Conservation (phyloP, 1,139 yeast species). For the Suhomyces guaymorum region DNA sequence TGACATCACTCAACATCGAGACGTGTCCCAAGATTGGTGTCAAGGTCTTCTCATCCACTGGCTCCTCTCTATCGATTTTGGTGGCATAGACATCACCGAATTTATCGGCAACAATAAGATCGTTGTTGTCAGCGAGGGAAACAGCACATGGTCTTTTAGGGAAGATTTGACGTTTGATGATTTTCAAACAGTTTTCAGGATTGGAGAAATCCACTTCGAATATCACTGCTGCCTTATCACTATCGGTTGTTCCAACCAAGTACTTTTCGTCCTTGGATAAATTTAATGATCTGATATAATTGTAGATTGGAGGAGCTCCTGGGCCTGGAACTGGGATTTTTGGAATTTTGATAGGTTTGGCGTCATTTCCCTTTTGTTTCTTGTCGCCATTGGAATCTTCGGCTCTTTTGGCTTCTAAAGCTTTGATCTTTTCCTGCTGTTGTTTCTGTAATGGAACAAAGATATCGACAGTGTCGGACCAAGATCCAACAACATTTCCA, state of each 20-base stretch:
- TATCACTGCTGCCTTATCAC: constrained; percentile 77
- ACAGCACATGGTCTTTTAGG: constrained; percentile 91
- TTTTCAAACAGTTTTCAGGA: constrained; percentile 40
- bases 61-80: constrained; percentile 33
- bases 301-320: constrained; percentile 65
- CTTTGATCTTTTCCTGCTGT: constrained; percentile 43
- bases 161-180: constrained; percentile 70
- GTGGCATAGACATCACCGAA: constrained; percentile 90
- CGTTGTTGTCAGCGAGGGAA: constrained; percentile 55
- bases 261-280: constrained; percentile 54
- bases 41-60: constrained; percentile 42
- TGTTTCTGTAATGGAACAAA: constrained; percentile 43
- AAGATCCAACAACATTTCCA: constrained; percentile 46
- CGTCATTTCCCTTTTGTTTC: constrained; percentile 29
- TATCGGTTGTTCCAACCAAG: constrained; percentile 74
- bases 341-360: constrained; percentile 40
- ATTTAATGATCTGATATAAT: constrained; percentile 62
- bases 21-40: constrained; percentile 91
- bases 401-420: constrained; percentile 17
- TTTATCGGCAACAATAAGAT: constrained; percentile 83
- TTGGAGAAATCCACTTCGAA: constrained; percentile 43
- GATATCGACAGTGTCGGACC: constrained; percentile 59
- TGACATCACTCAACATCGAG: constrained; percentile 84
- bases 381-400: constrained; percentile 20
- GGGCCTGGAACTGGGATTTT: constrained; percentile 65